These are phyloP conservation scores for Simplicillium aogashimaense DNA, from an alignment of 2,329 filamentous ascomycete species.

Conservation along the genomic window DNA sequence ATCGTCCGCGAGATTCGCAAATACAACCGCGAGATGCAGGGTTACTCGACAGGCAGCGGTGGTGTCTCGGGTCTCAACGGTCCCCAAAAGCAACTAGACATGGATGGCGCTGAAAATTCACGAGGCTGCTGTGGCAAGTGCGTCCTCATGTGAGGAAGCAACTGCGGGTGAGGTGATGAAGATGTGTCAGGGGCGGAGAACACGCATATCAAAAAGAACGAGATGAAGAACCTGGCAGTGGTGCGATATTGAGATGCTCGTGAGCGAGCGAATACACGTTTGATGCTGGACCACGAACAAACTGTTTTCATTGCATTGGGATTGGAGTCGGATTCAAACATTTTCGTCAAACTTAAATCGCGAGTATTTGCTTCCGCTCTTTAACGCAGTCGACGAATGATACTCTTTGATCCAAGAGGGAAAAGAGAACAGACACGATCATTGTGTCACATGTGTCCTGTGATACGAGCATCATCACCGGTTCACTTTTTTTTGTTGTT, in stretches of 20 bases:
- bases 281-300: slow-evolving; percentile 10
- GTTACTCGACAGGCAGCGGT: slow-evolving; percentile 65
- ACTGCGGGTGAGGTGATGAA: no score
- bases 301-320: slow-evolving; percentile 24
- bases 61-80: slow-evolving; percentile 51
- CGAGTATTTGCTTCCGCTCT: slow-evolving; percentile 10
- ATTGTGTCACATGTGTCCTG: no score
- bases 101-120: slow-evolving; percentile 58
- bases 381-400: background rate
- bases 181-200: no score
- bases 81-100: slow-evolving; percentile 66
- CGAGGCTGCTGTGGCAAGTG: slow-evolving; percentile 79
- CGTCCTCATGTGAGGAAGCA: slow-evolving; percentile 64
- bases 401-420: no score
- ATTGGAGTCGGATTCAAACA: slow-evolving; percentile 25
- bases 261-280: no score
- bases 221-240: slow-evolving; percentile 3
- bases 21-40: slow-evolving; percentile 97
- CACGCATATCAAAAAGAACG: background rate
- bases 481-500: no score
- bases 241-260: background rate
- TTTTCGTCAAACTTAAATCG: slow-evolving; percentile 17
- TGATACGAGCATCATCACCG: no score
- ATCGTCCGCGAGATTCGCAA: slow-evolving; percentile 95
- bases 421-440: no score